Percentiles rank a stretch among this genome's conserved stretches.
Conservation (phyloP, 345 rosid species). For the Hirschfeldia incana region DNA sequence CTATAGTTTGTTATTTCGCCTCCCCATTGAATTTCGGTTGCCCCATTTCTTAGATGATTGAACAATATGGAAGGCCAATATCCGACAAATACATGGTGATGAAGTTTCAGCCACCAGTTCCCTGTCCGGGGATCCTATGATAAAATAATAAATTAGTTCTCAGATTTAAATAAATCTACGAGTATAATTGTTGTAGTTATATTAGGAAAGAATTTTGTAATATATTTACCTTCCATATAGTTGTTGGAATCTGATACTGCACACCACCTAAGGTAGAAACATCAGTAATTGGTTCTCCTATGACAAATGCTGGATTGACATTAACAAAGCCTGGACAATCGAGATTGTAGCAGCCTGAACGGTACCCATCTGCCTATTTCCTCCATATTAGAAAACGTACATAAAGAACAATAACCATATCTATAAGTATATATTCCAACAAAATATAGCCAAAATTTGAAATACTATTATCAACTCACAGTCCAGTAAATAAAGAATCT, state of each 20-base stretch:
- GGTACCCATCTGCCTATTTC: background rate
- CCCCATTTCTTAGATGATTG: background rate
- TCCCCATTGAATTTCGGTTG: background rate
- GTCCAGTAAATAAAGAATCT: conserved; percentile 42
- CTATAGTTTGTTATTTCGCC: background rate
- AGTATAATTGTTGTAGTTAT: background rate
- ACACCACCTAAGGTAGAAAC: background rate
- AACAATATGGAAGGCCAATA: background rate
- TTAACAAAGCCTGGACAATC: background rate
- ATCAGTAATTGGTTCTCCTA: background rate
- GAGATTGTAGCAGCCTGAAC: background rate
- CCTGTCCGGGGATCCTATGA: background rate
- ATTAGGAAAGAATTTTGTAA: background rate
- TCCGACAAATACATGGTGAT: background rate
- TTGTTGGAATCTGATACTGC: background rate
- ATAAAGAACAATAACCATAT: background rate
- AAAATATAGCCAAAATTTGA: background rate
- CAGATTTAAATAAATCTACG: background rate
- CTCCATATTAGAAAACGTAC: background rate
- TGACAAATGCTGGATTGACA: background rate
- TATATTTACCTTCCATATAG: background rate
- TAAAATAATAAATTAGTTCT: background rate
- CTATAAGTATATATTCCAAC: background rate
- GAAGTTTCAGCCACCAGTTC: background rate
- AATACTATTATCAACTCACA: conserved; percentile 24